phyloP scores from a whole-genome alignment of 805 yeast species.

The Myxozyma udenii region DNA sequence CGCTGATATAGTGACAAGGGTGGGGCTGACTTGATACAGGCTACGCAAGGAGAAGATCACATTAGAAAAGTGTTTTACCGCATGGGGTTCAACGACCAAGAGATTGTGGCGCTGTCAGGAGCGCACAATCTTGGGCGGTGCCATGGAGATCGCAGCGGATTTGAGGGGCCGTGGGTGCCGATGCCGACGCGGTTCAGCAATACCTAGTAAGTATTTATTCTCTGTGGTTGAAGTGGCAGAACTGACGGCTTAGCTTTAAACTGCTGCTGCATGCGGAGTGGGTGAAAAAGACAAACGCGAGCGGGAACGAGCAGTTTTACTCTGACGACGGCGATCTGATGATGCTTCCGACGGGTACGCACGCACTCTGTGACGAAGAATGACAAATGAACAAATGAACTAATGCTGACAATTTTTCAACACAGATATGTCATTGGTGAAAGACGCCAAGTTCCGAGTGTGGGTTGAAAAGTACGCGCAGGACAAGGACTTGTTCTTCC shows the following conservation, averaged over 20 bases:
- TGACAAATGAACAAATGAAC: too few species aligned
- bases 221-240: too few species aligned
- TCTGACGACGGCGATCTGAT: constrained; percentile 62
- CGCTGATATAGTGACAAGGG: neutral
- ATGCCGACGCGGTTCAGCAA: constrained; percentile 71
- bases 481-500: constrained; percentile 59
- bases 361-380: neutral
- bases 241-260: constrained; percentile 42
- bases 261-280: constrained; percentile 54
- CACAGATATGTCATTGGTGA: constrained; percentile 60
- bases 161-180: constrained; percentile 84
- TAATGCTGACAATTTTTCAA: neutral
- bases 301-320: constrained; percentile 52
- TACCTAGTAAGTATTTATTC: constrained; percentile 46
- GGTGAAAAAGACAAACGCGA: constrained; percentile 43
- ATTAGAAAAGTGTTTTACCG: constrained; percentile 61
- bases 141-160: constrained; percentile 60
- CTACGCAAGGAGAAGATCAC: constrained; percentile 60
- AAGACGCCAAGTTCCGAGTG: constrained; percentile 55
- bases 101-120: constrained; percentile 69
- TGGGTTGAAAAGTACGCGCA: constrained; percentile 68
- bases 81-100: constrained; percentile 67
- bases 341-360: constrained; percentile 68
- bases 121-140: constrained; percentile 79
- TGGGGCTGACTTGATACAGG: constrained; percentile 35